These are phyloP conservation scores for Chlorella sp. DNA, from an alignment of 139 green algal genomes.

Conservation along the genomic window DNA sequence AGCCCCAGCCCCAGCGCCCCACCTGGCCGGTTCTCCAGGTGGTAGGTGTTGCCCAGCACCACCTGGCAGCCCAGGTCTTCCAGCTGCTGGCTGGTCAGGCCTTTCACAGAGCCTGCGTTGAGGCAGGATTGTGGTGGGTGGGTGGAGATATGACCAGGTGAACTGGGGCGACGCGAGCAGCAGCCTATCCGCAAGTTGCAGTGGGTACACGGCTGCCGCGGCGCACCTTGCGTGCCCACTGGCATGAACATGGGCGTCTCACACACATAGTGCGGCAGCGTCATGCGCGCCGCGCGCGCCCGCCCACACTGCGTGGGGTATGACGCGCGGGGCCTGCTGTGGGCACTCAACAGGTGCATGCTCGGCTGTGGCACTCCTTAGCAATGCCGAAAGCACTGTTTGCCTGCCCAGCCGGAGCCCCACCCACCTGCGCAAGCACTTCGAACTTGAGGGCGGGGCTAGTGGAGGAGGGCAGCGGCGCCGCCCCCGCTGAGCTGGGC, in stretches of 20 bases:
- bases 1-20: background rate
- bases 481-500: too few species aligned
- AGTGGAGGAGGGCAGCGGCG: conserved; percentile 20
- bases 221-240: conserved; percentile 93
- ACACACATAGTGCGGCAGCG: conserved; percentile 85
- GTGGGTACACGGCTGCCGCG: too few species aligned
- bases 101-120: conserved; percentile 86
- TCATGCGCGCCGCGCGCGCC: conserved; percentile 80
- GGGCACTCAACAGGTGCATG: too few species aligned
- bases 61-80: conserved; percentile 88
- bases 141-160: too few species aligned
- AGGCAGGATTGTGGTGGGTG: background rate
- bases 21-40: conserved; percentile 69
- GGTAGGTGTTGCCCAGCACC: conserved; percentile 97
- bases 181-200: too few species aligned
- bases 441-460: conserved; percentile 63
- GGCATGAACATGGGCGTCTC: conserved; percentile 99
- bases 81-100: conserved; percentile 83
- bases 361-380: too few species aligned
- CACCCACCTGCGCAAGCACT: conserved; percentile 64
- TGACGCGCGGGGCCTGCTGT: too few species aligned
- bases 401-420: too few species aligned
- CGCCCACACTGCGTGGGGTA: conserved; percentile 60
- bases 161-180: background rate
- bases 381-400: too few species aligned